phyloP scores from a whole-genome alignment of 2,329 filamentous ascomycete genomes.

The Triangularia verruculosa region DNA sequence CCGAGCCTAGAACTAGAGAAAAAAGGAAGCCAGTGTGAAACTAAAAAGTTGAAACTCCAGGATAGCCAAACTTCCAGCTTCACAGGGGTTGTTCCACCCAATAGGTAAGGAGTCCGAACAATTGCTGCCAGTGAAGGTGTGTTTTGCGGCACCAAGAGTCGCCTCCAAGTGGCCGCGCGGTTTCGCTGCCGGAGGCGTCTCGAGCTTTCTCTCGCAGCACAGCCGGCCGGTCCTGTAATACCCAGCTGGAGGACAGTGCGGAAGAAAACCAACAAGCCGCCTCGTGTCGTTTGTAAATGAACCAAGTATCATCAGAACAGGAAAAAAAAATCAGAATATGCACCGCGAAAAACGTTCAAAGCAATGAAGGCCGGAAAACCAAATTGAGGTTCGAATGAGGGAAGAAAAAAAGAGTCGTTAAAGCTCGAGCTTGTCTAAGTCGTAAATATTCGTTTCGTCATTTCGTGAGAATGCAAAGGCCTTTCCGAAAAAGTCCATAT shows the following conservation, averaged over 20 bases:
- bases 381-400: background rate
- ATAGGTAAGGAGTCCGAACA: background rate
- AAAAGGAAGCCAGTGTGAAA: background rate
- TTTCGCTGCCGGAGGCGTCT: slow-evolving; percentile 2
- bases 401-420: slow-evolving; percentile 10
- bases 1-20: background rate
- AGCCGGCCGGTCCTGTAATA: slow-evolving; percentile 28
- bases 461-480: background rate
- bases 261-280: background rate
- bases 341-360: background rate
- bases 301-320: slow-evolving; percentile 1
- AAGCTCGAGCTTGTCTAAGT: slow-evolving; percentile 22
- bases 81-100: background rate
- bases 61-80: background rate
- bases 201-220: background rate
- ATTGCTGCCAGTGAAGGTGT: background rate
- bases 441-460: slow-evolving; percentile 22
- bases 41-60: background rate
- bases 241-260: slow-evolving; percentile 21
- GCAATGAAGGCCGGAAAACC: background rate
- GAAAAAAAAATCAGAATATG: slow-evolving; percentile 4
- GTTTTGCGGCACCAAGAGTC: slow-evolving; percentile 22
- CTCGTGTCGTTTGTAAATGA: slow-evolving; percentile 9
- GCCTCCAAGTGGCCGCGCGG: slow-evolving; percentile 18
- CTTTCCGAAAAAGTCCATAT: background rate